Evolutionary conservation across 2,329 filamentous ascomycete species (phyloP).

Genomic region (Chaetothyriales sp.): DNA sequence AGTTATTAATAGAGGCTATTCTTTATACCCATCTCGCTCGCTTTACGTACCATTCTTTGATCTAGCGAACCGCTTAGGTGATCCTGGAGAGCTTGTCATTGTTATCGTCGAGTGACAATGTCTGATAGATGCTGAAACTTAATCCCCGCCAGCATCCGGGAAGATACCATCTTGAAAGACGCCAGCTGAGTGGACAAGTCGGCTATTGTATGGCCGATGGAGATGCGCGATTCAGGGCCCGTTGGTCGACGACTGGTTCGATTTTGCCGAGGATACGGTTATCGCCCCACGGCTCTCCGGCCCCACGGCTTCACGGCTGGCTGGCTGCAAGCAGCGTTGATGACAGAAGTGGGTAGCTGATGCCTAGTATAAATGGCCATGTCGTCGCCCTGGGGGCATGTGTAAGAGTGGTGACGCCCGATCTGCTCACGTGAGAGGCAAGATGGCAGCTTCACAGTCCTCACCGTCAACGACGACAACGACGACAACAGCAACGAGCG

Average conservation of each 20-base stretch:
- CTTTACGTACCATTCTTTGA: constrained; percentile 23
- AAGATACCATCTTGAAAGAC: not conserved
- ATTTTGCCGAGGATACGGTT: constrained; percentile 1
- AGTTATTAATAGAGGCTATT: not conserved
- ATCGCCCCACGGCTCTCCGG: too few species aligned
- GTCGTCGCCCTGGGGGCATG: not conserved
- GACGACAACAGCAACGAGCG: not conserved
- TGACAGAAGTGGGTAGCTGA: not conserved
- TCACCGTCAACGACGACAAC: not conserved
- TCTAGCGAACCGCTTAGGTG: not conserved
- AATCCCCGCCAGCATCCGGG: too few species aligned
- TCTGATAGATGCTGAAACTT: not conserved
- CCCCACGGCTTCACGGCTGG: too few species aligned
- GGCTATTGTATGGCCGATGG: constrained; percentile 1
- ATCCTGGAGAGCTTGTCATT: not conserved
- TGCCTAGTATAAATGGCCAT: not conserved
- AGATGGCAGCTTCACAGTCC: not conserved
- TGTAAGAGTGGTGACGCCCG: not conserved
- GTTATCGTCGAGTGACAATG: not conserved
- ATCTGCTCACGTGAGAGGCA: not conserved
- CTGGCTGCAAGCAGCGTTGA: too few species aligned
- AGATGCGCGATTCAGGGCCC: constrained; percentile 1
- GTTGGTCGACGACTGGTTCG: not conserved
- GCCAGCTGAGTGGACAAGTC: constrained; percentile 4
- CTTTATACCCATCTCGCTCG: not conserved